Conservation (phyloP, 2,329 filamentous ascomycete species). For the Penicillium sp. region DNA sequence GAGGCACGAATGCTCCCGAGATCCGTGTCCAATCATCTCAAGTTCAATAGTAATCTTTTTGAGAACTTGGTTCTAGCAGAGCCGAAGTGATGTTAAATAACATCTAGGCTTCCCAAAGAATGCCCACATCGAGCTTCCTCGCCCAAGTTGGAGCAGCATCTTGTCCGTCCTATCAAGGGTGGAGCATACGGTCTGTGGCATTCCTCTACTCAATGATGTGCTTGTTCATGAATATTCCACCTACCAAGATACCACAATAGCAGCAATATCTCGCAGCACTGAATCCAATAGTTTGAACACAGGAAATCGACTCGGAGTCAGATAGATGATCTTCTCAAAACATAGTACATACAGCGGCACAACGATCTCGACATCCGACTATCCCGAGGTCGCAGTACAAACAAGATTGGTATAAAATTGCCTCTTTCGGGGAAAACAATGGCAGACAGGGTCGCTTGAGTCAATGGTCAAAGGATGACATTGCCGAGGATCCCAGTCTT, state of each 20-base stretch:
- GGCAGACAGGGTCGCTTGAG: slow-evolving; percentile 5
- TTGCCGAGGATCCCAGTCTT: slow-evolving; percentile 2
- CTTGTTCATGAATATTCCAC: neutral
- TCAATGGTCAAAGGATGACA: slow-evolving; percentile 3
- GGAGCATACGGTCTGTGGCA: neutral
- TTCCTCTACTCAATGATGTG: neutral
- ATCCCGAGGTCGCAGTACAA: slow-evolving; percentile 16
- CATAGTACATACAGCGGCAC: slow-evolving; percentile 26
- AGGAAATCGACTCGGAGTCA: slow-evolving; percentile 22
- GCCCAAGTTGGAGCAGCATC: neutral
- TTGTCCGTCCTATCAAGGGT: no score
- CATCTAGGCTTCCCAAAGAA: neutral
- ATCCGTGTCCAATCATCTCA: neutral
- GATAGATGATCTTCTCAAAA: slow-evolving; percentile 23
- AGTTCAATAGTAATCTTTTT: neutral
- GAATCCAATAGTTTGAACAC: slow-evolving; percentile 5
- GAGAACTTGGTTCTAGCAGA: neutral
- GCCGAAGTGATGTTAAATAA: neutral
- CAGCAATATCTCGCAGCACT: neutral
- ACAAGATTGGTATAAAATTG: slow-evolving; percentile 28
- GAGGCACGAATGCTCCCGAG: neutral
- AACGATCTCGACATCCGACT: slow-evolving; percentile 14
- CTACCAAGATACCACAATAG: neutral
- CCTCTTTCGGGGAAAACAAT: slow-evolving; percentile 9
- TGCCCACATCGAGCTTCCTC: neutral